Evolutionary conservation across 1,139 yeast species (phyloP).

Genomic region (Arxiozyma slooffiae): DNA sequence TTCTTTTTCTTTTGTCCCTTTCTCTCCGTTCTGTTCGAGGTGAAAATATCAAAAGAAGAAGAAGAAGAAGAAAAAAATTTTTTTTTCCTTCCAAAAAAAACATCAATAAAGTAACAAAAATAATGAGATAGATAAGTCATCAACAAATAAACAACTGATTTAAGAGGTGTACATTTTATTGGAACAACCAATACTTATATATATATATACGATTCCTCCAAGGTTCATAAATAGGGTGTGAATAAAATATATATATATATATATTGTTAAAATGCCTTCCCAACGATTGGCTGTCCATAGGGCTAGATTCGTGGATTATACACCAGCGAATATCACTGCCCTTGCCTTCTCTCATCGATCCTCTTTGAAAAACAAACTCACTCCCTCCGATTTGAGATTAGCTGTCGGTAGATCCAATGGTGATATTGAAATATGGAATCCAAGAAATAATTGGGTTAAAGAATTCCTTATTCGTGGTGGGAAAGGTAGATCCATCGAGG

Average conservation of each 20-base stretch:
- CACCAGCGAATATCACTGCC: constrained; percentile 79
- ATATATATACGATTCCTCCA: no score
- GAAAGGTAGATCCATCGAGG: constrained; percentile 77
- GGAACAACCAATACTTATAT: no score
- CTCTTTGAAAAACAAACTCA: constrained; percentile 33
- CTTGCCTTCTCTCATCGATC: constrained; percentile 70
- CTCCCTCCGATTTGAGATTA: constrained; percentile 58
- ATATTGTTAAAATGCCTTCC: background rate
- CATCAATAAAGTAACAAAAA: no score
- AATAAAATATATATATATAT: no score
- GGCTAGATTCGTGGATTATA: constrained; percentile 83
- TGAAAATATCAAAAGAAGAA: no score
- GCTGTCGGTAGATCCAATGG: constrained; percentile 95
- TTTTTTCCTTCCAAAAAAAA: no score
- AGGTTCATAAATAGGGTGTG: background rate
- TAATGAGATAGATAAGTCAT: no score
- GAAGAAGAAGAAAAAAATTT: no score
- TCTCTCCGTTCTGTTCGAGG: no score
- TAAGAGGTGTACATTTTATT: no score
- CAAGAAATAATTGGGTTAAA: constrained; percentile 50
- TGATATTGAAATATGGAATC: constrained; percentile 94
- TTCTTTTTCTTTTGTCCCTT: no score
- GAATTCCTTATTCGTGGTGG: constrained; percentile 69
- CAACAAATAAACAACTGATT: no score
- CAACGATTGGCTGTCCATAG: constrained; percentile 46